phyloP scores from a whole-genome alignment of 2,329 filamentous ascomycete genomes.

The Botrytis sinoallii region DNA sequence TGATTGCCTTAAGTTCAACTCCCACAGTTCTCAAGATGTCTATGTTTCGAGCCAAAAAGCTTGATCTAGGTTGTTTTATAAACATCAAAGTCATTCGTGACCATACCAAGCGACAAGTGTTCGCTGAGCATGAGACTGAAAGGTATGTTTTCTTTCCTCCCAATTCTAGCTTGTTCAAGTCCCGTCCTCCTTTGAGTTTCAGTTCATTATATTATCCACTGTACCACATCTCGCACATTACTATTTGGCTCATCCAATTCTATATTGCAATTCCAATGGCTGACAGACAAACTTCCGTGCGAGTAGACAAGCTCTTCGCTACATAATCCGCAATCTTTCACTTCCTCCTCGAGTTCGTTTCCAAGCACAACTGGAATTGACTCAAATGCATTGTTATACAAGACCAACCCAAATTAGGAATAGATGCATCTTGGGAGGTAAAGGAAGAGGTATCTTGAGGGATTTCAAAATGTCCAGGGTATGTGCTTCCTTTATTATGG shows the following conservation, averaged over 20 bases:
- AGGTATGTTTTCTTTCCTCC: constrained; percentile 48
- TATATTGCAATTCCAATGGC: background rate
- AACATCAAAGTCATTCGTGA: constrained; percentile 88
- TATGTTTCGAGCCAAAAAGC: constrained; percentile 84
- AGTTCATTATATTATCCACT: background rate
- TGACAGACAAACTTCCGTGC: constrained; percentile 16
- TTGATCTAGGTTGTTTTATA: constrained; percentile 83
- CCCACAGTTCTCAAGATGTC: constrained; percentile 55
- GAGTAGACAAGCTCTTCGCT: constrained; percentile 81
- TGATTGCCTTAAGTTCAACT: background rate
- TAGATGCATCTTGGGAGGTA: constrained; percentile 88
- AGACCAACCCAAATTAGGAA: constrained; percentile 91
- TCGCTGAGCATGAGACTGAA: constrained; percentile 80
- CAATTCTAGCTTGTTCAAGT: background rate
- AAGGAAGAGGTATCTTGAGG: constrained; percentile 81
- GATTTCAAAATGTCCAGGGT: constrained; percentile 92
- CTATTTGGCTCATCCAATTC: background rate
- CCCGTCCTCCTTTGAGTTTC: background rate
- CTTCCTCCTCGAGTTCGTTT: constrained; percentile 79
- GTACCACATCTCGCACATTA: background rate
- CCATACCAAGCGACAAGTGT: constrained; percentile 94
- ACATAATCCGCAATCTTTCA: constrained; percentile 89
- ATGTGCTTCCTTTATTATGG: constrained; percentile 42
- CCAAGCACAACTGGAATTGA: constrained; percentile 87
- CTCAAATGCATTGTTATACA: constrained; percentile 95